Base-by-base conservation (phyloP, 345 rosid genomes). In the Camelina laxa region DNA sequence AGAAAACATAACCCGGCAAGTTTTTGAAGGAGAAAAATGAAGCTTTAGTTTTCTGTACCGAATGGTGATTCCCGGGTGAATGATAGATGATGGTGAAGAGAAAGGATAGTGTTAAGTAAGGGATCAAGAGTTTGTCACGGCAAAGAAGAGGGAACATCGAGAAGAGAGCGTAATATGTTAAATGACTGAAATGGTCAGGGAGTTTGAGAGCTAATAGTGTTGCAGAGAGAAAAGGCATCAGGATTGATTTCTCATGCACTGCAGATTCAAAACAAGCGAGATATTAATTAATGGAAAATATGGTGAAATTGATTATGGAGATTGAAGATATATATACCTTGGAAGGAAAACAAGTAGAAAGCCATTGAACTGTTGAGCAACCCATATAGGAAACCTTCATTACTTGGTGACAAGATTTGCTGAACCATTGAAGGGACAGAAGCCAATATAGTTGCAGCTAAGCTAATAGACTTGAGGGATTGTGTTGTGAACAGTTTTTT, bases 191-290 rank as follows among this genome's bases (percentile, higher is more conserved):
- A 21, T 82, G 80, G 75, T 70, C 61, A 20, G 85, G 84, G 62
- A 85, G 82, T 55, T 92, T 93, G 73, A 81, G 71, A 16, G 92
- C 93, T 81, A 92, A 60, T 64, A 90, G 79, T 67, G 87, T 90
- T 69, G 95, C 96, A 3, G 97, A 86, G 49, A 95, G 86, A 80
- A 95, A 88, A 2, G 96, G 99, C 84, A 95, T 87, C 78, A 92
- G 85, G 73, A 95, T 85, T 24, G 99, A 95, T 80, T 92, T 95
- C 96, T 92, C 97, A 61, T 95, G 99, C 12, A 95, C 99, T 95
- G 92, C 87, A 87, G 66, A 79, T 74, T 38, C 39, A 70, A 50
- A 67, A 42, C 53, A 76, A 20, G 55, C 67, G 33, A 78, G 51
- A 59, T 67, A 35, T 8, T 41, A 16, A 72, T 11, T 1, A 20